A percentile compares a stretch with the other conserved stretches of the same genome.
These are phyloP conservation scores for Tarenaya hassleriana DNA, from an alignment of 345 rosid genomes.

Conservation along the genomic window DNA sequence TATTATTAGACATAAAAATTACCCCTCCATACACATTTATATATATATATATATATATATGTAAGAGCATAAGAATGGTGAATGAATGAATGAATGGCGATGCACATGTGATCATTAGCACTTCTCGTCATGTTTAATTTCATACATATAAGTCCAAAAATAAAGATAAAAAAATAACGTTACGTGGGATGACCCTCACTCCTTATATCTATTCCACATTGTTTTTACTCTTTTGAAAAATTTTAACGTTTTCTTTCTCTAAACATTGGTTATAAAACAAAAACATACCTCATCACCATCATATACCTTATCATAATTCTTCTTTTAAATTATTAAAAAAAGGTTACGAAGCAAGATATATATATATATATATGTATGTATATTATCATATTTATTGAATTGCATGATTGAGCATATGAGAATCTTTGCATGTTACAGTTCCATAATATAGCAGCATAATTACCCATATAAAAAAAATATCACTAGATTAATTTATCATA, in stretches of 20 bases:
- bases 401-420: conserved; percentile 43
- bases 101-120: conserved; percentile 27
- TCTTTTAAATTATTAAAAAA: too few relatives aligned
- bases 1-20: too few relatives aligned
- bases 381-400: conserved; percentile 12
- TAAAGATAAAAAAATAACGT: too few relatives aligned
- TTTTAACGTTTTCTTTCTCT: conserved; percentile 20
- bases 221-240: conserved; percentile 7
- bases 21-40: neutral
- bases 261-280: conserved; percentile 6
- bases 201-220: too few relatives aligned
- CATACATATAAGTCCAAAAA: conserved; percentile 25
- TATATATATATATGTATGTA: neutral
- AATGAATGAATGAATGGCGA: too few relatives aligned
- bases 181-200: too few relatives aligned
- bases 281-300: conserved; percentile 25
- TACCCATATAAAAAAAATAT: neutral
- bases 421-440: conserved; percentile 87
- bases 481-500: too few relatives aligned
- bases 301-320: conserved; percentile 6
- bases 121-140: conserved; percentile 9
- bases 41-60: too few relatives aligned
- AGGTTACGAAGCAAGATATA: too few relatives aligned
- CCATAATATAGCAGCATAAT: conserved; percentile 11
- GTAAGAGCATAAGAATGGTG: conserved; percentile 18